Evolutionary conservation across 306 rosid genomes (phyloP).

Genomic region (Herpetospermum pedunculosum): DNA sequence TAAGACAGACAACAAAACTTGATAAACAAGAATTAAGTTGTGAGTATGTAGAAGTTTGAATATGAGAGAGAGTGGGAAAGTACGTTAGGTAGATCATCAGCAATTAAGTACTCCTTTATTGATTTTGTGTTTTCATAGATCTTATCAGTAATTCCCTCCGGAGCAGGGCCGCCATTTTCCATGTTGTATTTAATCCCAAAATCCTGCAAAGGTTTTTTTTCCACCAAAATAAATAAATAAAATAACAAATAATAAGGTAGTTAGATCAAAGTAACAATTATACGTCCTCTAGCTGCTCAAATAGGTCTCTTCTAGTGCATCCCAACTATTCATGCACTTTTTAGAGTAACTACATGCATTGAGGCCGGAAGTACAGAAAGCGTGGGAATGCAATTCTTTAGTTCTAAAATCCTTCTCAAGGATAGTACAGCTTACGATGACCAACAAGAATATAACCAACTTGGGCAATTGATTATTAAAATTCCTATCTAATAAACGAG

Average conservation of each 20-base stretch:
- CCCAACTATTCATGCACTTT: neutral
- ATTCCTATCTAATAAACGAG: neutral
- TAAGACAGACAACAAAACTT: conserved; percentile 21
- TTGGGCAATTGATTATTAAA: neutral
- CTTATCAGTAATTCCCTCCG: conserved; percentile 80
- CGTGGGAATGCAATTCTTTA: neutral
- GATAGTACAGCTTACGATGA: neutral
- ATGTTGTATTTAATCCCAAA: conserved; percentile 96
- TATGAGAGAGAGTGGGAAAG: conserved; percentile 1
- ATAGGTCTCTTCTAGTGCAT: neutral
- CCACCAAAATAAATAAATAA: neutral
- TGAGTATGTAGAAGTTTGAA: conserved; percentile 1
- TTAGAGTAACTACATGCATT: neutral
- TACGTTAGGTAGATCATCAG: conserved; percentile 81
- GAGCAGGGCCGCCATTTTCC: conserved; percentile 99
- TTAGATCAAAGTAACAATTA: neutral
- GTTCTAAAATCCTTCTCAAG: neutral
- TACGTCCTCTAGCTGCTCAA: neutral
- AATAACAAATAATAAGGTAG: neutral
- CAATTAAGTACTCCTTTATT: conserved; percentile 69
- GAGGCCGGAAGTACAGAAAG: neutral
- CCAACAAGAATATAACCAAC: neutral
- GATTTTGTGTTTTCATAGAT: conserved; percentile 76
- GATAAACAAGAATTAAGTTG: conserved; percentile 13
- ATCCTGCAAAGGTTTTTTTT: conserved; percentile 45